A percentile compares a stretch with the other conserved stretches of the same genome.
Evolutionary conservation across 768 basidiomycete species (phyloP).

Genomic region (Dendrothele bispora): DNA sequence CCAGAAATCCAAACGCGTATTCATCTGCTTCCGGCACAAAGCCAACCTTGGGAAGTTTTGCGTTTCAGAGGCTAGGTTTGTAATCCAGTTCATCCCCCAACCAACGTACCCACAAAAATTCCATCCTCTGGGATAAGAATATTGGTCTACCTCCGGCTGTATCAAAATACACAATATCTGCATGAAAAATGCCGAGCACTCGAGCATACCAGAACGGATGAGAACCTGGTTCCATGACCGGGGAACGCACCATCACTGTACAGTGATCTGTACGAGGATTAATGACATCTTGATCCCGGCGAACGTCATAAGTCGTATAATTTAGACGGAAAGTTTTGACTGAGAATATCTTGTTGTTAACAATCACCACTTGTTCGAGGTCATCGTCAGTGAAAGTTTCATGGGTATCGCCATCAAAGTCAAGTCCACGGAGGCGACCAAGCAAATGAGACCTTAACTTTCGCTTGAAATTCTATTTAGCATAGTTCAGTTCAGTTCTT

Average conservation of each 20-base stretch:
- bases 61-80: constrained; percentile 12
- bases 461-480: constrained; percentile 20
- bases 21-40: constrained; percentile 27
- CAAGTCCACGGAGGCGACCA: constrained; percentile 16
- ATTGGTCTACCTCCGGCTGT: not conserved
- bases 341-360: constrained; percentile 14
- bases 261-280: constrained; percentile 21
- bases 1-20: constrained; percentile 34
- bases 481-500: not conserved
- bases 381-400: constrained; percentile 12
- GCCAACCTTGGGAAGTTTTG: constrained; percentile 25
- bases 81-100: constrained; percentile 24
- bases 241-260: constrained; percentile 22
- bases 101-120: constrained; percentile 42
- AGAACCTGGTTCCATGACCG: not conserved
- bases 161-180: constrained; percentile 11
- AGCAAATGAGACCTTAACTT: constrained; percentile 30
- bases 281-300: constrained; percentile 30
- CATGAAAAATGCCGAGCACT: constrained; percentile 22
- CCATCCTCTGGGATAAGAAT: constrained; percentile 18
- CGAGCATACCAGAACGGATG: constrained; percentile 23
- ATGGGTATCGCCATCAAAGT: constrained; percentile 15
- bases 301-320: constrained; percentile 36
- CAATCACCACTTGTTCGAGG: constrained; percentile 12
- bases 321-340: constrained; percentile 19